Evolutionary conservation across 257 asterid genomes (phyloP).

Genomic region (Eucommia ulmoides): DNA sequence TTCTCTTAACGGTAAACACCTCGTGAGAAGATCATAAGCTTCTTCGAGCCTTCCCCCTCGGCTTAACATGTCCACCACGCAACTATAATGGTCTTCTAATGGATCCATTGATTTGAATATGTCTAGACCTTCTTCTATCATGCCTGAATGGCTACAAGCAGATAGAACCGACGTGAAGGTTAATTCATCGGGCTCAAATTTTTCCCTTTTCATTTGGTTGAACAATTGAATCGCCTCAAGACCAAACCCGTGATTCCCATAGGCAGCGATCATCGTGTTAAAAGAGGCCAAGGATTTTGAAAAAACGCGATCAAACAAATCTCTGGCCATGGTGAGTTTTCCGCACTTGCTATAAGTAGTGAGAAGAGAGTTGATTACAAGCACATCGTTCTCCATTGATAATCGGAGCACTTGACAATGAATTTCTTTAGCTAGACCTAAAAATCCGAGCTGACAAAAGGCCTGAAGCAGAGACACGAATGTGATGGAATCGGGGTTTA

Average conservation of each 20-base stretch:
- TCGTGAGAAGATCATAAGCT: conserved; percentile 27
- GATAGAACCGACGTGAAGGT: conserved; percentile 46
- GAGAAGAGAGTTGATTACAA: conserved; percentile 32
- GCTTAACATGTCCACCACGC: conserved; percentile 47
- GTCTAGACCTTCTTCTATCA: conserved; percentile 26
- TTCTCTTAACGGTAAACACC: conserved; percentile 13
- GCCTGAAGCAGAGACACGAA: conserved; percentile 38
- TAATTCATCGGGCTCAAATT: conserved; percentile 26
- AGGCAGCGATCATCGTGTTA: conserved; percentile 57
- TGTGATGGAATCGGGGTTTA: conserved; percentile 30
- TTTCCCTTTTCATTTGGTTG: conserved; percentile 20
- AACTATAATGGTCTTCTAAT: conserved; percentile 47
- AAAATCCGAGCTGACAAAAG: conserved; percentile 27
- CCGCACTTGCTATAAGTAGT: conserved; percentile 47
- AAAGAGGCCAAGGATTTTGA: conserved; percentile 26
- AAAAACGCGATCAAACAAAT: conserved; percentile 28
- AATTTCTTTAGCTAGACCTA: conserved; percentile 25
- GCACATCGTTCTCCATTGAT: conserved; percentile 16
- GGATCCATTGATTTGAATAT: conserved; percentile 30
- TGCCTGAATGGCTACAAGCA: conserved; percentile 54
- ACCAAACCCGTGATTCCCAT: conserved; percentile 42
- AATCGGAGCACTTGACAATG: conserved; percentile 25
- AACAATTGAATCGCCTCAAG: conserved; percentile 28
- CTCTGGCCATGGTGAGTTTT: conserved; percentile 17
- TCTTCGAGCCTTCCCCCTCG: conserved; percentile 49